Base-by-base conservation (phyloP, 2,329 filamentous ascomycete species). In the Pestalotiopsis sp. region DNA sequence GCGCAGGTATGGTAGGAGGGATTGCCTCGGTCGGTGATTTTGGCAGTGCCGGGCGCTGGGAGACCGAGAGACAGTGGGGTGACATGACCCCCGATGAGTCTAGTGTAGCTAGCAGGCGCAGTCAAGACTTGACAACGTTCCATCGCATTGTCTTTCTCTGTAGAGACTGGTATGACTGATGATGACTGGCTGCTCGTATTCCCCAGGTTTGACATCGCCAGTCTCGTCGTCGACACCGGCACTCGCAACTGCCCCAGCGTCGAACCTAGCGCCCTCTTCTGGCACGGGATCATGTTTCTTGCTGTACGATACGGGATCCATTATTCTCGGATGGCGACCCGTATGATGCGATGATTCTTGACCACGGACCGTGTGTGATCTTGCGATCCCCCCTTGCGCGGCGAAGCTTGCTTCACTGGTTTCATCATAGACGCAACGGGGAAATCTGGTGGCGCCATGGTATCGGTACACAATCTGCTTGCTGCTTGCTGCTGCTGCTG, bases 91-190 rank as follows among this genome's bases (percentile, higher is more conserved):
- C 31, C 63, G 31, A 65, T 39, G 4, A 52, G 39, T n/a, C n/a
- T 14, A 41, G 61, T 49, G 2, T 9, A 52, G 17, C 20, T 52
- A 52, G 62, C 62, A 31, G 63, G 63, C 63, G 63, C 63, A 65
- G 63, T 65, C 63, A 57, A 65, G 25, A 31, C 27, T 31, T 57
- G 49, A 65, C 45, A 65, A 65, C 63, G 63, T 65, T 65, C 49
- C 63, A 67, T 67, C 25, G 52, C 65, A 67, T 67, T 67, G 64
- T 39, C 36, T 36, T 31, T 31, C 27, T 31, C 27, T 7, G 27
- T 39, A 36, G 27, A 67, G 25, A 67, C 25, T 67, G 56, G 11
- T 36, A 31, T 31, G 27, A 27, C 27, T 27, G 27, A 31, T 31
- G 27, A 31, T 45, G 14, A 31, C 49, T 45, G 20, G 45, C 52